A percentile compares a stretch with the other conserved stretches of the same genome.
Evolutionary conservation across 176 grass and related monocot species (phyloP).

Genomic region (Oryza meridionalis): DNA sequence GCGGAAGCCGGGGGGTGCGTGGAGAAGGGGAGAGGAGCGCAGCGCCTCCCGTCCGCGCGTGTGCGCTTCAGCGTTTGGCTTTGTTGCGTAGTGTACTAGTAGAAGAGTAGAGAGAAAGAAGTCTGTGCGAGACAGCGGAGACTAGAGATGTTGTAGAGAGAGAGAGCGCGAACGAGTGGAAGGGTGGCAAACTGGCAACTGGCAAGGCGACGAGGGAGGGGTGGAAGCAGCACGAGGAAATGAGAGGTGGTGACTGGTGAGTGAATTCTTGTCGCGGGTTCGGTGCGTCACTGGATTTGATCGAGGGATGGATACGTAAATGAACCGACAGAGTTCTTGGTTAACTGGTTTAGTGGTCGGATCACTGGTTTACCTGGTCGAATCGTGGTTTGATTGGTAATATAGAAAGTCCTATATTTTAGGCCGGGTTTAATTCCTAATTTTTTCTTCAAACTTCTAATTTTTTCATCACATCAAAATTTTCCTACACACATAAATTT

Average conservation of each 20-base stretch:
- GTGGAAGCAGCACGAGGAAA: conserved; percentile 25
- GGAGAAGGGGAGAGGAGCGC: not conserved
- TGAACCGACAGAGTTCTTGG: too few species aligned
- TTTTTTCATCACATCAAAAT: too few species aligned
- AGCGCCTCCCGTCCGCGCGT: not conserved
- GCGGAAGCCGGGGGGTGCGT: conserved; percentile 6
- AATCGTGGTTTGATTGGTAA: too few species aligned
- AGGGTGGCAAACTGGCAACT: too few species aligned
- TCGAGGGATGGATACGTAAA: not conserved
- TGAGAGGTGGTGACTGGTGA: conserved; percentile 15
- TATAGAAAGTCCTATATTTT: too few species aligned
- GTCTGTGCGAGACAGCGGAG: not conserved
- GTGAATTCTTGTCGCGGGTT: conserved; percentile 43
- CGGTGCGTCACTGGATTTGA: conserved; percentile 46
- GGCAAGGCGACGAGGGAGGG: not conserved
- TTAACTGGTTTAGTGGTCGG: too few species aligned
- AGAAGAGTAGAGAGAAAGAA: too few species aligned
- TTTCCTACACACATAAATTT: too few species aligned
- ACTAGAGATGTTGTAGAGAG: not conserved
- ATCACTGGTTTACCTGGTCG: too few species aligned
- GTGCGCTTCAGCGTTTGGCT: not conserved
- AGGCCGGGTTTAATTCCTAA: too few species aligned
- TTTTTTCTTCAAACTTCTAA: too few species aligned
- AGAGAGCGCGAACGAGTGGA: not conserved
- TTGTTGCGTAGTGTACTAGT: not conserved